Evolutionary conservation across 306 rosid genomes (phyloP).

Genomic region (Trichosanthes truncata): DNA sequence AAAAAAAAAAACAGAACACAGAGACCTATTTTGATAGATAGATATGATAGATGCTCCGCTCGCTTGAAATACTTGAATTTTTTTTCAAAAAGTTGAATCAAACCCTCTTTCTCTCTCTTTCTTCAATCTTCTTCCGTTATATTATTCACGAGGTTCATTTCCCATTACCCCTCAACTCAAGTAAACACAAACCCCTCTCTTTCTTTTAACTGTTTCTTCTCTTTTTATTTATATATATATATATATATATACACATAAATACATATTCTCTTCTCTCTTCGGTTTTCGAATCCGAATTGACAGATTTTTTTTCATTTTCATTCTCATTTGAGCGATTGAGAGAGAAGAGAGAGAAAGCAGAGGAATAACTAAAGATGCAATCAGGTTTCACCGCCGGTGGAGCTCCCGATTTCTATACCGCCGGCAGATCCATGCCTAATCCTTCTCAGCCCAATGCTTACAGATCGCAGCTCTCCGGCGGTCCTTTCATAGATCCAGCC

Average conservation of each 20-base stretch:
- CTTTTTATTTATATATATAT: neutral
- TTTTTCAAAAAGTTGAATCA: neutral
- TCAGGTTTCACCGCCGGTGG: slow-evolving; percentile 69
- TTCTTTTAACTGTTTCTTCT: slow-evolving; percentile 12
- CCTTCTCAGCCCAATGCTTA: slow-evolving; percentile 35
- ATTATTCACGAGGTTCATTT: neutral
- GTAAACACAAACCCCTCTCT: neutral
- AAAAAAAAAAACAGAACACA: neutral
- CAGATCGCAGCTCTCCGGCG: slow-evolving; percentile 35
- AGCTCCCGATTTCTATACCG: slow-evolving; percentile 37
- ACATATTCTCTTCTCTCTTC: neutral
- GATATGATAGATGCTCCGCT: neutral
- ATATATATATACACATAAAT: neutral
- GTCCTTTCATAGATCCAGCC: slow-evolving; percentile 43
- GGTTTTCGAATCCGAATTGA: neutral
- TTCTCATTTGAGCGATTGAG: neutral
- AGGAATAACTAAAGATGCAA: slow-evolving; percentile 32
- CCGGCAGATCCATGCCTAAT: slow-evolving; percentile 43
- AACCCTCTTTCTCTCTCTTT: neutral
- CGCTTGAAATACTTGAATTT: neutral
- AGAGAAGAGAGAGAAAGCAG: neutral
- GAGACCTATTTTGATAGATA: too few relatives aligned
- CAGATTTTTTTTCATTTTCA: neutral
- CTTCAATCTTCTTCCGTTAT: neutral
- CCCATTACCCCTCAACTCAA: neutral